phyloP scores from a whole-genome alignment of 768 basidiomycete species.

The Leucocoprinus leucothites region DNA sequence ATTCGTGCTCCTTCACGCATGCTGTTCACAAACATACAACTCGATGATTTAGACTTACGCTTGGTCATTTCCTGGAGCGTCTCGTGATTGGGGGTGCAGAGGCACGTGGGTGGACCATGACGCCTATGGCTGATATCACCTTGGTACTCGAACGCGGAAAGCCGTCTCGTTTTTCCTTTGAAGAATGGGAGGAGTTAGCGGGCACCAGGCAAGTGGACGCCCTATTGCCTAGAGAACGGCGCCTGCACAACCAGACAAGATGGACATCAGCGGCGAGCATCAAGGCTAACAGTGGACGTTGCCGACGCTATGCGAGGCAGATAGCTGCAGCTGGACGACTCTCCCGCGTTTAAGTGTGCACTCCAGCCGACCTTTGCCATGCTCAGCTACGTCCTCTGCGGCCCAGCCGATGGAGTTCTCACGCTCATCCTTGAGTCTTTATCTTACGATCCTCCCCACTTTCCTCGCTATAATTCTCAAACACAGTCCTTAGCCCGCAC shows the following conservation, averaged over 20 bases:
- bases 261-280: conserved; percentile 29
- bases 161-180: conserved; percentile 64
- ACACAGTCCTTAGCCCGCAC: conserved; percentile 52
- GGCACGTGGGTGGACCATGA: conserved; percentile 94
- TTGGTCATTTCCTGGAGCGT: conserved; percentile 85
- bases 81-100: conserved; percentile 78
- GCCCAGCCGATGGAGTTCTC: conserved; percentile 59
- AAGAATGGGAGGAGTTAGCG: conserved; percentile 52
- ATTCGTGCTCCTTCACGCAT: conserved; percentile 92
- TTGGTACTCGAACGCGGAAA: conserved; percentile 88
- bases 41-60: conserved; percentile 86
- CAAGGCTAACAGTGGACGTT: conserved; percentile 15
- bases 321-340: conserved; percentile 38
- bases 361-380: conserved; percentile 77
- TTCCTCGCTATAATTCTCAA: conserved; percentile 80
- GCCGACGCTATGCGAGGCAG: conserved; percentile 29
- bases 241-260: conserved; percentile 46
- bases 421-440: conserved; percentile 69
- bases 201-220: conserved; percentile 35
- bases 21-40: conserved; percentile 93
- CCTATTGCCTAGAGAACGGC: conserved; percentile 48
- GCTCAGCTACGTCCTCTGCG: conserved; percentile 67
- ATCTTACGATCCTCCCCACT: conserved; percentile 82
- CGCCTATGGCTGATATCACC: conserved; percentile 82
- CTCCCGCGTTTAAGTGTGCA: conserved; percentile 69